phyloP scores from a whole-genome alignment of 257 asterid genomes.

The Coffea canephora region DNA sequence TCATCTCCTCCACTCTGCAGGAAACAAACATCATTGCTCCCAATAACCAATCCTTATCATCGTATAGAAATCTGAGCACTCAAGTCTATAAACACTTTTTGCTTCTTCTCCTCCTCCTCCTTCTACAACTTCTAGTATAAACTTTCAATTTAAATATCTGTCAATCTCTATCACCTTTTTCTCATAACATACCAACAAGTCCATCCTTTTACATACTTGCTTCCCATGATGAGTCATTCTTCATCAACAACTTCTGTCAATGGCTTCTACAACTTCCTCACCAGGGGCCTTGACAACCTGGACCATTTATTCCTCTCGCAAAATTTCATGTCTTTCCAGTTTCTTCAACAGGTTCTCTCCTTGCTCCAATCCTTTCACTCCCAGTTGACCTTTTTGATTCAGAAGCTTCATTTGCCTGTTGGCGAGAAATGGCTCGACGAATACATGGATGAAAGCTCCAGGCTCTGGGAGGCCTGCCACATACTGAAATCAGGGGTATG shows the following conservation, averaged over 20 bases:
- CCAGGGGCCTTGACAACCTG: constrained; percentile 54
- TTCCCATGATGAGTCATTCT: constrained; percentile 59
- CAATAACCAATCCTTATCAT: constrained; percentile 54
- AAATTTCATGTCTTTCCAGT: constrained; percentile 56
- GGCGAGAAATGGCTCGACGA: constrained; percentile 81
- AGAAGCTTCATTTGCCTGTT: constrained; percentile 53
- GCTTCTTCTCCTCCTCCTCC: constrained; percentile 5
- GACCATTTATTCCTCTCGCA: constrained; percentile 50
- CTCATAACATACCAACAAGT: neutral
- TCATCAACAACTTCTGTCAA: constrained; percentile 48
- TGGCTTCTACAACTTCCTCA: constrained; percentile 58
- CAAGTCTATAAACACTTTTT: constrained; percentile 14
- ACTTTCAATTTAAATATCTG: constrained; percentile 26
- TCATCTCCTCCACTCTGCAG: constrained; percentile 72
- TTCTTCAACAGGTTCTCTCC: constrained; percentile 59
- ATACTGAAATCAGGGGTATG: constrained; percentile 55
- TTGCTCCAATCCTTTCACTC: constrained; percentile 58
- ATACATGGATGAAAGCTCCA: constrained; percentile 79
- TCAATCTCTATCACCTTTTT: constrained; percentile 34
- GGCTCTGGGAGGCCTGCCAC: constrained; percentile 72
- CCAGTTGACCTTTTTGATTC: constrained; percentile 47
- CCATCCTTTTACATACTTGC: neutral
- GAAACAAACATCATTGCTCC: constrained; percentile 67
- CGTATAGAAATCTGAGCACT: constrained; percentile 40
- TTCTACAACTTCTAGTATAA: neutral